phyloP scores from a whole-genome alignment of 306 rosid genomes.

The Rubus idaeus region DNA sequence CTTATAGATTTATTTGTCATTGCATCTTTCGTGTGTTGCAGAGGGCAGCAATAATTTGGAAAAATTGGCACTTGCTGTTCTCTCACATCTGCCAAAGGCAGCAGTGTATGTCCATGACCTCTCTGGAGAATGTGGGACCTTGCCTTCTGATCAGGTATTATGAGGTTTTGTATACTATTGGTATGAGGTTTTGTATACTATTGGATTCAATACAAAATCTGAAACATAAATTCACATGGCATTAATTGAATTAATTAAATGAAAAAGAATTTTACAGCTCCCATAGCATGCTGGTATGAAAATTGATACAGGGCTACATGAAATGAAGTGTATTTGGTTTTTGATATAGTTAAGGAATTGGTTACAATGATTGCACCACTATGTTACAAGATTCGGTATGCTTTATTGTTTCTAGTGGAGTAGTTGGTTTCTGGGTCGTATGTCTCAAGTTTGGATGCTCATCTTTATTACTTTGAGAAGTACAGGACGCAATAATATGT shows the following conservation, averaged over 20 bases:
- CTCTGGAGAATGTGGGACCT: conserved; percentile 92
- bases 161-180: background rate
- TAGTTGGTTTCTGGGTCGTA: background rate
- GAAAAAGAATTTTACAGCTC: background rate
- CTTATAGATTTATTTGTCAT: background rate
- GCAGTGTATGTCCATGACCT: conserved; percentile 89
- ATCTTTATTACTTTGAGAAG: background rate
- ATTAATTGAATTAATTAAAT: background rate
- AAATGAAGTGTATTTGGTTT: too few relatives aligned
- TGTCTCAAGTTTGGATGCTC: background rate
- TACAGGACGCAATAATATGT: background rate
- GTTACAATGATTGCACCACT: background rate
- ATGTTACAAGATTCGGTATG: background rate
- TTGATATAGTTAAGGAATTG: too few relatives aligned
- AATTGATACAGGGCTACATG: background rate
- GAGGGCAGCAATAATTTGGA: conserved; percentile 93
- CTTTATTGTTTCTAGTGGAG: background rate
- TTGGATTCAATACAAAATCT: background rate
- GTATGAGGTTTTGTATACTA: background rate
- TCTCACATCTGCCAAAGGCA: conserved; percentile 88
- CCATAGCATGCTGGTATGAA: background rate
- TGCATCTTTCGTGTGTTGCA: conserved; percentile 32
- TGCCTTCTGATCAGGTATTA: conserved; percentile 89
- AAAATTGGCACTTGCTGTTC: conserved; percentile 89
- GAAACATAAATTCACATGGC: background rate